Conservation (phyloP, 2,329 filamentous ascomycete genomes). For the Knufia petricola region DNA sequence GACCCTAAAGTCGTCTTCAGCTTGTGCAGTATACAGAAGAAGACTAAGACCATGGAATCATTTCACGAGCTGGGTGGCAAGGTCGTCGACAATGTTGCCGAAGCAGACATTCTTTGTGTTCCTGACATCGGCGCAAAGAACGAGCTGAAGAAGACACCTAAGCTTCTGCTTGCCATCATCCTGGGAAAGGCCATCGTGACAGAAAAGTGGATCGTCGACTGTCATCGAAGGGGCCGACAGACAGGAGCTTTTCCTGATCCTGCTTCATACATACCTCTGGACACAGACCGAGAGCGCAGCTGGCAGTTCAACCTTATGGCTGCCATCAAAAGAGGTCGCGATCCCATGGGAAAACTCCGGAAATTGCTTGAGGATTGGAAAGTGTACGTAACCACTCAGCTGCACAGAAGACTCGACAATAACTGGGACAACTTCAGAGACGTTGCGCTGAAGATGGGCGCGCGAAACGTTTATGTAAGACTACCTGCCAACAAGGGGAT, state of each 20-base stretch:
- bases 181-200: conserved; percentile 37
- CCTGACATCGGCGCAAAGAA: too few relatives aligned
- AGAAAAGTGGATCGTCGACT: conserved; percentile 38
- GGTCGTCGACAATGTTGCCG: conserved; percentile 9
- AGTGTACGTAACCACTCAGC: conserved; percentile 32
- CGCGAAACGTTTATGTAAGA: conserved; percentile 12
- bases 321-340: conserved; percentile 23
- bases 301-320: conserved; percentile 31
- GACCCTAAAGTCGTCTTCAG: conserved; percentile 11
- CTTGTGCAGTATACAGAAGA: conserved; percentile 8
- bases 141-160: conserved; percentile 34
- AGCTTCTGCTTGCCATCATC: conserved; percentile 36
- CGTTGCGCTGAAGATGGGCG: conserved; percentile 14
- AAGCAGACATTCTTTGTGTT: conserved; percentile 28
- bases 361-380: conserved; percentile 18
- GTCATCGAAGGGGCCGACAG: too few relatives aligned
- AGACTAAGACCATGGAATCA: conserved; percentile 11
- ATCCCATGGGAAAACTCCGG: conserved; percentile 23
- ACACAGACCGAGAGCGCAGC: conserved; percentile 28
- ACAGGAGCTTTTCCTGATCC: conserved; percentile 29
- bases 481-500: conserved; percentile 12
- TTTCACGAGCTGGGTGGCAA: conserved; percentile 12
- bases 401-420: conserved; percentile 28
- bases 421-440: conserved; percentile 11
- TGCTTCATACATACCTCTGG: conserved; percentile 27